A percentile compares a stretch with the other conserved stretches of the same genome.
These are phyloP conservation scores for Ambrosia artemisiifolia DNA, from an alignment of 129 eudicot genomes.

Conservation along the genomic window DNA sequence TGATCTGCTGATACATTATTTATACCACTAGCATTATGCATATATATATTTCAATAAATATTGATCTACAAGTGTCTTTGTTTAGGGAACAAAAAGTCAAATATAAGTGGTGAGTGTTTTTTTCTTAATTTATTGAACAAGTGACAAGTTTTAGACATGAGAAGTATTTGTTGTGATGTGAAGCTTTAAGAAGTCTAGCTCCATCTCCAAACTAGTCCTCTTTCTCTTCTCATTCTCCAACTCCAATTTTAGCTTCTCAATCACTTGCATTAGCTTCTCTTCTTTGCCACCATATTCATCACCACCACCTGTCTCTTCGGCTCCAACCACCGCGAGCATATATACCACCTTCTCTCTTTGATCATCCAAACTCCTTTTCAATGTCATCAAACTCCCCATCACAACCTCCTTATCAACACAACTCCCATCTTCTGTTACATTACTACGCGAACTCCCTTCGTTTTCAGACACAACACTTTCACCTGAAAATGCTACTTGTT, in stretches of 20 bases:
- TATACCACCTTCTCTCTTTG: slow-evolving; percentile 50
- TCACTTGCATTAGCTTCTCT: slow-evolving; percentile 46
- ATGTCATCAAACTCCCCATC: slow-evolving; percentile 39
- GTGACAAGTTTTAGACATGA: slow-evolving; percentile 2
- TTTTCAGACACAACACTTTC: slow-evolving; percentile 24
- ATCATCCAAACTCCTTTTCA: slow-evolving; percentile 67
- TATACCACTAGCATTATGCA: no score
- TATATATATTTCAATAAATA: no score
- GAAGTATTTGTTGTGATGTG: slow-evolving; percentile 34
- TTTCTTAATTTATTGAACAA: no score
- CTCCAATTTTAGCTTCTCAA: slow-evolving; percentile 47
- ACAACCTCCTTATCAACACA: slow-evolving; percentile 30
- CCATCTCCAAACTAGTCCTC: slow-evolving; percentile 46
- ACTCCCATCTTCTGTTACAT: background rate
- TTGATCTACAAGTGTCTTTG: no score
- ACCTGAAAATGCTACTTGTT: slow-evolving; percentile 32
- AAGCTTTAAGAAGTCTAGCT: slow-evolving; percentile 57
- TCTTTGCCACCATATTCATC: slow-evolving; percentile 14
- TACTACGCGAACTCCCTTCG: slow-evolving; percentile 24
- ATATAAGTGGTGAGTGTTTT: no score
- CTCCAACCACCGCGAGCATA: slow-evolving; percentile 39
- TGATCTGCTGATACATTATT: no score
- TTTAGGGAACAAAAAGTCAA: no score
- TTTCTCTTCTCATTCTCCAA: slow-evolving; percentile 60
- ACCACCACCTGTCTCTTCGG: slow-evolving; percentile 15